Conservation (phyloP, 805 yeast genomes). For the Saturnispora hagleri region DNA sequence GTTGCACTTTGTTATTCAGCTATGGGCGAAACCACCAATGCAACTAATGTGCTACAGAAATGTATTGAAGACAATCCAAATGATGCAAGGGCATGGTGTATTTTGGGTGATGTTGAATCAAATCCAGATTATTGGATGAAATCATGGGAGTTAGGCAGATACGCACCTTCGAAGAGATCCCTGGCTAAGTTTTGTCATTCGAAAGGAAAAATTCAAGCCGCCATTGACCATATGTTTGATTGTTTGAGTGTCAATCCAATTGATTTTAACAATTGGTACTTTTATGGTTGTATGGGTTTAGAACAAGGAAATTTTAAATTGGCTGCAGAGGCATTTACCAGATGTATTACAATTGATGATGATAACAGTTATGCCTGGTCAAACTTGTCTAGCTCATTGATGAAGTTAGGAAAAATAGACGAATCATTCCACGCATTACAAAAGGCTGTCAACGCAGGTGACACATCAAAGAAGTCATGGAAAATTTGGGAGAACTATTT, state of each 20-base stretch:
- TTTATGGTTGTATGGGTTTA: slow-evolving; percentile 85
- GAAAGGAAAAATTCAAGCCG: slow-evolving; percentile 39
- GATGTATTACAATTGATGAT: slow-evolving; percentile 83
- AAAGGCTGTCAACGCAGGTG: slow-evolving; percentile 64
- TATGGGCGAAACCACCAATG: slow-evolving; percentile 68
- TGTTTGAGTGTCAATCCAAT: slow-evolving; percentile 67
- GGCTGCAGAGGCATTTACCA: slow-evolving; percentile 86
- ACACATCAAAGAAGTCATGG: slow-evolving; percentile 67
- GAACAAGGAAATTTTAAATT: slow-evolving; percentile 61
- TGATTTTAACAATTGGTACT: slow-evolving; percentile 76
- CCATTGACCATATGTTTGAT: slow-evolving; percentile 64
- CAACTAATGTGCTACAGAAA: slow-evolving; percentile 41
- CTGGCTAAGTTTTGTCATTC: slow-evolving; percentile 62
- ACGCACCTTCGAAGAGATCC: slow-evolving; percentile 79
- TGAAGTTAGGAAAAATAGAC: slow-evolving; percentile 51
- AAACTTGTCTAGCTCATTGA: slow-evolving; percentile 73
- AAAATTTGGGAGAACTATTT: slow-evolving; percentile 83
- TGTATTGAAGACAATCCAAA: slow-evolving; percentile 48
- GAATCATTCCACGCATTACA: slow-evolving; percentile 83
- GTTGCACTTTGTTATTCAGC: slow-evolving; percentile 88
- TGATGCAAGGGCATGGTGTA: slow-evolving; percentile 76
- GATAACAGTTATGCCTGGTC: slow-evolving; percentile 82
- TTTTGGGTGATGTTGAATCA: slow-evolving; percentile 75
- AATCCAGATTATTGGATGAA: slow-evolving; percentile 72
- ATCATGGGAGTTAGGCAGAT: slow-evolving; percentile 81